Evolutionary conservation across 1,139 yeast species (phyloP), one percentile per base, ranked within the genome.

Genomic region (Blastobotrys buckinghamii): DNA sequence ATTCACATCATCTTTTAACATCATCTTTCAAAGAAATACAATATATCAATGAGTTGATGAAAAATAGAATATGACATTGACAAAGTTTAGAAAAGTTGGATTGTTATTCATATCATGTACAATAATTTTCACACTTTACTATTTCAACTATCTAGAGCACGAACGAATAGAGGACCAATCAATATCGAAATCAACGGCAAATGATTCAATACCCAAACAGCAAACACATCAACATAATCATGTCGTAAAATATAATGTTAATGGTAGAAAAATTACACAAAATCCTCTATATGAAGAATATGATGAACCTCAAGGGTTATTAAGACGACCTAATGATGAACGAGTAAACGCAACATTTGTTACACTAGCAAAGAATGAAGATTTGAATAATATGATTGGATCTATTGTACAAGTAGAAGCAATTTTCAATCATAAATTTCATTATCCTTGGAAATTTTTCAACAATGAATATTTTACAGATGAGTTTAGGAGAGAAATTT

Each of bases 401-500:
- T 76, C 94, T 1, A 78, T 87, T 49, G 61, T 63, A 42, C 76
- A 75, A 55, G 75, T 87, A 34, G 95, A 87, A 59, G 64, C 65
- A 29, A 73, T 71, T 2, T 87, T 88, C 69, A 88, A 88, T 61
- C 55, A 65, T 29, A 82, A 84, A 61, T 87, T 81, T 64, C 73
- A 76, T 46, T 87, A 87, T 61, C 95, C 95, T 0, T 86, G 87
- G 72, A 84, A 86, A 1, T 85, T 87, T 59, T 63, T 87, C 45
- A 87, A 86, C 61, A 94, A 87, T 59, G 72, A 70, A 50, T 81
- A 79, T 12, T 87, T 87, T 62, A 69, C 78, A 1, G 76, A 77
- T 0, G 64, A 64, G 35, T 86, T 85, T 67, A 84, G 73, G 57
- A 3, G 10, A 8, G 17, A 22, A 13, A 33, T 39, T 16, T 24